phyloP scores from a whole-genome alignment of 2,329 filamentous ascomycete genomes.

The Coniochaeta sp. region DNA sequence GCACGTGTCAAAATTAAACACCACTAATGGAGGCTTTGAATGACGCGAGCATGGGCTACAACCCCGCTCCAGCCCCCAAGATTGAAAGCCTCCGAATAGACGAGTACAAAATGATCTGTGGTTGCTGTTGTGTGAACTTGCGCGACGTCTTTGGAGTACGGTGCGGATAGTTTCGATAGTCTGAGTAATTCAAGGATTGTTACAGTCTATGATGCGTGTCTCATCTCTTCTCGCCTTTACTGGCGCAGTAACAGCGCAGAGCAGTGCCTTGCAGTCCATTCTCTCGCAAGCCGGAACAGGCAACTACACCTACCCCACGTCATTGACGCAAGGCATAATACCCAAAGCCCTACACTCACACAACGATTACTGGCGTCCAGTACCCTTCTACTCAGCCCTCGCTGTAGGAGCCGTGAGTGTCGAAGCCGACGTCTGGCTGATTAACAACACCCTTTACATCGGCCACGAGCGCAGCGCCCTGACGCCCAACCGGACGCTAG shows the following conservation, averaged over 20 bases:
- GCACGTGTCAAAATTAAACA: background rate
- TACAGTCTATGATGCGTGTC: background rate
- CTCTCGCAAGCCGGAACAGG: constrained; percentile 19
- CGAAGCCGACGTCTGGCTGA: constrained; percentile 63
- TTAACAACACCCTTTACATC: constrained; percentile 47
- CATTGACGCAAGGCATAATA: constrained; percentile 43
- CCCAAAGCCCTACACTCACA: constrained; percentile 58
- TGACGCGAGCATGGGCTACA: background rate
- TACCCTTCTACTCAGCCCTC: constrained; percentile 56
- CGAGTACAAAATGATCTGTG: background rate
- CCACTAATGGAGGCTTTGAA: background rate
- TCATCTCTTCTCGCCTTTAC: background rate
- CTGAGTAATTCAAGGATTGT: background rate
- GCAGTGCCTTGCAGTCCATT: constrained; percentile 5
- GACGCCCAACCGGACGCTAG: constrained; percentile 46
- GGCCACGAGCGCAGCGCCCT: constrained; percentile 51
- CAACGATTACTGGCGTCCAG: constrained; percentile 63
- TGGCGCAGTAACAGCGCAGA: background rate
- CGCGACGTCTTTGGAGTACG: too few species aligned
- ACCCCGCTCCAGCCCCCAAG: background rate
- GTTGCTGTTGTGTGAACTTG: background rate
- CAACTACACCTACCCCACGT: constrained; percentile 38
- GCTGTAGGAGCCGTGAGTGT: constrained; percentile 51
- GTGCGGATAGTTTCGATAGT: too few species aligned
- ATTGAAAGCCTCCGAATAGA: background rate